Conservation (phyloP, 2,329 filamentous ascomycete species). For the Apiospora phragmitis region DNA sequence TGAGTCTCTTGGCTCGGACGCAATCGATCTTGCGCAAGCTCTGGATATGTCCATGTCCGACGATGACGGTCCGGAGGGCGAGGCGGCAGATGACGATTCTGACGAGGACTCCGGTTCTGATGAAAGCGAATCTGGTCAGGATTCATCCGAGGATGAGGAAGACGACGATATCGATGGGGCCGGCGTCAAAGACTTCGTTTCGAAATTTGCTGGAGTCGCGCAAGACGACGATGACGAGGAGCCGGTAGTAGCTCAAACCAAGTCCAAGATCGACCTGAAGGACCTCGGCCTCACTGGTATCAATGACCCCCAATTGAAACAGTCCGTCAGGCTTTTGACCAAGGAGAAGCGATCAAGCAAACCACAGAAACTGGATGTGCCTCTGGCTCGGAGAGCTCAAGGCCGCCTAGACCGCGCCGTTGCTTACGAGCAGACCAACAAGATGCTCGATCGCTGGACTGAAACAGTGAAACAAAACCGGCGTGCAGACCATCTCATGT, state of each 20-base stretch:
- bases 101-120: conserved; percentile 46
- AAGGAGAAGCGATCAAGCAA: conserved; percentile 60
- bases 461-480: conserved; percentile 95
- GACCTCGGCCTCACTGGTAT: conserved; percentile 73
- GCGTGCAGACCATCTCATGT: conserved; percentile 84
- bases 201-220: conserved; percentile 66
- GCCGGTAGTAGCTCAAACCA: conserved; percentile 52
- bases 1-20: conserved; percentile 59
- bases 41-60: conserved; percentile 48
- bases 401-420: conserved; percentile 78
- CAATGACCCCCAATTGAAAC: conserved; percentile 74
- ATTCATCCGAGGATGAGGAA: conserved; percentile 42
- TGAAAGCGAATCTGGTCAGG: conserved; percentile 42
- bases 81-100: conserved; percentile 47
- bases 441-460: conserved; percentile 87
- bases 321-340: conserved; percentile 73
- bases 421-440: conserved; percentile 88
- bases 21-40: conserved; percentile 58
- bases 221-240: conserved; percentile 50
- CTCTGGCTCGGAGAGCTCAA: conserved; percentile 82
- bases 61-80: conserved; percentile 49
- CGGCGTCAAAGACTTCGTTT: conserved; percentile 52
- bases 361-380: conserved; percentile 75
- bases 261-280: conserved; percentile 70
- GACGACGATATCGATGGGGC: conserved; percentile 52